Conservation (phyloP, 352 stramenopile species). For the Phytopythium kandeliae region DNA sequence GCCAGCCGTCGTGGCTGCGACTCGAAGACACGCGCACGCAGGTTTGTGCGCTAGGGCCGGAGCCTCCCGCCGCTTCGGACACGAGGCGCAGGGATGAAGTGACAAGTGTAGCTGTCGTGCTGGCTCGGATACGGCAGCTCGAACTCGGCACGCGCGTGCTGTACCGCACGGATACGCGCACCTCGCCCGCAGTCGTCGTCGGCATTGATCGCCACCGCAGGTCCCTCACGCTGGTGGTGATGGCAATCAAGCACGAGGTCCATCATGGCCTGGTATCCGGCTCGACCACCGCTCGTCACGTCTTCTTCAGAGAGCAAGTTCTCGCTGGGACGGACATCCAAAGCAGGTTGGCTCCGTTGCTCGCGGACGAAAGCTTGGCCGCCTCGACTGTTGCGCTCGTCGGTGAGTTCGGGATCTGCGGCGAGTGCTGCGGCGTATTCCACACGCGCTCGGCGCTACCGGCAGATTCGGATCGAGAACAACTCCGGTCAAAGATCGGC, state of each 20-base stretch:
- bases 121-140: slow-evolving; percentile 6
- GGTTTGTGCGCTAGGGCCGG: slow-evolving; percentile 13
- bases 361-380: slow-evolving; percentile 6
- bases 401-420: slow-evolving; percentile 33
- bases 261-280: neutral
- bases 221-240: slow-evolving; percentile 12
- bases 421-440: slow-evolving; percentile 44
- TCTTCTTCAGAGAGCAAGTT: slow-evolving; percentile 23
- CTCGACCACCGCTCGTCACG: neutral
- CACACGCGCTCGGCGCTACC: slow-evolving; percentile 15
- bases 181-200: slow-evolving; percentile 14
- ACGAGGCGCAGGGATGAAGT: neutral
- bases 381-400: slow-evolving; percentile 14
- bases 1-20: slow-evolving; percentile 20
- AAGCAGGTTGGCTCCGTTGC: slow-evolving; percentile 19
- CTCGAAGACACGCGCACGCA: slow-evolving; percentile 15
- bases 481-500: slow-evolving; percentile 9
- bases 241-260: slow-evolving; percentile 6
- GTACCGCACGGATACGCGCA: slow-evolving; percentile 9
- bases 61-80: neutral
- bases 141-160: slow-evolving; percentile 16
- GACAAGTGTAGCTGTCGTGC: neutral
- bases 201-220: slow-evolving; percentile 17
- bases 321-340: slow-evolving; percentile 21
- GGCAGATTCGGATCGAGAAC: slow-evolving; percentile 16